Conservation (phyloP, 129 eudicot species). For the Ambrosia trifida region DNA sequence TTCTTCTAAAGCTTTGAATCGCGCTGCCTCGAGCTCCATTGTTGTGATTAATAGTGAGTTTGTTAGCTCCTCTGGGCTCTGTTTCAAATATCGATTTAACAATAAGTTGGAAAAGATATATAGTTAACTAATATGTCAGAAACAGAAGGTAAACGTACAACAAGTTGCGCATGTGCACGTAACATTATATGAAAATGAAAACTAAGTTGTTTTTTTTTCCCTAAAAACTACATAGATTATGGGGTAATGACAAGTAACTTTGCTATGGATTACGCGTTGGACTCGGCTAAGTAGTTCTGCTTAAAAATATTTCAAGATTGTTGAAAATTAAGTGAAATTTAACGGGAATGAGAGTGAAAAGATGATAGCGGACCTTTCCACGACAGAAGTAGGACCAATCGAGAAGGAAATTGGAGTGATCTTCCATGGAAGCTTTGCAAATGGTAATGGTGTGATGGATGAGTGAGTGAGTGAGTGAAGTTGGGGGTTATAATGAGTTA, state of each 20-base stretch:
- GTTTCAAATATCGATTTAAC: too few species aligned
- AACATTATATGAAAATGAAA: too few species aligned
- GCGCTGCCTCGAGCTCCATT: slow-evolving; percentile 72
- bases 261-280: too few species aligned
- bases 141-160: too few species aligned
- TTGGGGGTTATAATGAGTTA: slow-evolving; percentile 15
- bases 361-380: slow-evolving; percentile 39
- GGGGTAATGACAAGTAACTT: too few species aligned
- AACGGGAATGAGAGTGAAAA: not conserved
- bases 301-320: not conserved
- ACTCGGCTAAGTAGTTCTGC: too few species aligned
- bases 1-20: slow-evolving; percentile 66
- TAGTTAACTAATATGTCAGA: too few species aligned
- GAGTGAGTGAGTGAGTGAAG: not conserved
- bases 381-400: slow-evolving; percentile 55
- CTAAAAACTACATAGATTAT: too few species aligned
- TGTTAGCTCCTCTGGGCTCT: slow-evolving; percentile 63
- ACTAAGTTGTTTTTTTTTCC: too few species aligned
- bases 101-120: too few species aligned
- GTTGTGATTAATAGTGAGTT: slow-evolving; percentile 53
- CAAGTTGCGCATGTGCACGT: too few species aligned
- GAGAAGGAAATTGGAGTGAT: slow-evolving; percentile 44
- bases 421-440: slow-evolving; percentile 42
- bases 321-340: not conserved
- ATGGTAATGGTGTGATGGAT: slow-evolving; percentile 17